These are phyloP conservation scores for Arachnopeziza araneosa DNA, from an alignment of 2,329 filamentous ascomycete genomes.

Conservation along the genomic window DNA sequence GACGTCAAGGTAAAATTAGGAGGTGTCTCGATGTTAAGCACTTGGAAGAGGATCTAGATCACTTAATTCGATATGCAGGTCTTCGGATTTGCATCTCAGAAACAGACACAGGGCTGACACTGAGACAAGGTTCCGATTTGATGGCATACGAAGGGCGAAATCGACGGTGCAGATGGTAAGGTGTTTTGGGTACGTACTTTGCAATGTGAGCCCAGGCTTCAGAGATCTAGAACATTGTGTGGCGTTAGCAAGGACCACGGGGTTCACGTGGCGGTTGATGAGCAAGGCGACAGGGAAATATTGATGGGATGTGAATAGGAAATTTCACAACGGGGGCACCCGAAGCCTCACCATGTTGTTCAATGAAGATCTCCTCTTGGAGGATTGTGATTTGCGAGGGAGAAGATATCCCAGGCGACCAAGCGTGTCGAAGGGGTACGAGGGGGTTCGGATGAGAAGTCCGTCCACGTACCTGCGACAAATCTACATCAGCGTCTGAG, in stretches of 20 bases:
- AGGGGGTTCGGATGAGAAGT: not conserved
- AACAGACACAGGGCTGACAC: not conserved
- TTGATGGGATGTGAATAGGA: not conserved
- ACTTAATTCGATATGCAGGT: not conserved
- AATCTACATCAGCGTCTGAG: constrained; percentile 15
- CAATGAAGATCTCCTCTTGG: not conserved
- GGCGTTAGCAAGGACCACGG: constrained; percentile 9
- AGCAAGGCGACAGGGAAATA: not conserved
- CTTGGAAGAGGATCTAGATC: constrained; percentile 1
- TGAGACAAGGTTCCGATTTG: not conserved
- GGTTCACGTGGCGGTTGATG: not conserved
- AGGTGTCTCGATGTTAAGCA: too few species aligned
- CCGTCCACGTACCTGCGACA: constrained; percentile 16
- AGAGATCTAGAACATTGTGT: constrained; percentile 12
- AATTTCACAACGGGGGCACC: too few species aligned
- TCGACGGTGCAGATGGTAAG: not conserved
- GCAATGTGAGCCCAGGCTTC: constrained; percentile 11
- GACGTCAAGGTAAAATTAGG: too few species aligned
- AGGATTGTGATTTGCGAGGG: not conserved
- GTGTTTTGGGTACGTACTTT: constrained; percentile 10
- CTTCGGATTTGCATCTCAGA: not conserved
- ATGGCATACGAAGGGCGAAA: not conserved
- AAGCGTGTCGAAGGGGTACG: not conserved
- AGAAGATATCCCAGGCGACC: too few species aligned
- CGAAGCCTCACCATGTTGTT: not conserved